phyloP scores from a whole-genome alignment of 2,329 filamentous ascomycete genomes.

The Lizonia empirigonia region DNA sequence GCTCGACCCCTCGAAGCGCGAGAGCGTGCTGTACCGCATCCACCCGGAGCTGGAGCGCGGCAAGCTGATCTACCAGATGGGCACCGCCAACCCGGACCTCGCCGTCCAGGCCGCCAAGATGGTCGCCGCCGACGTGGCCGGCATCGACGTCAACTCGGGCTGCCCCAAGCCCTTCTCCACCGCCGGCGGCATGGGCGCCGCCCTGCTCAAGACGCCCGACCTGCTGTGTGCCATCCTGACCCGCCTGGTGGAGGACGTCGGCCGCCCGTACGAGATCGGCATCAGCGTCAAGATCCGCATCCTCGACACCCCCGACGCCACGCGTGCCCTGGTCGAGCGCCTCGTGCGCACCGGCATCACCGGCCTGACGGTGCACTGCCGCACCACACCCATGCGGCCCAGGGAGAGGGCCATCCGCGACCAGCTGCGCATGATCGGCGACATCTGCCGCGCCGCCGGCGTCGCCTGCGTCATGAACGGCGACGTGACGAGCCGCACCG shows the following conservation, averaged over 20 bases:
- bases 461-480: constrained; percentile 97
- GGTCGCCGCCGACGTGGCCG: constrained; percentile 84
- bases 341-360: constrained; percentile 89
- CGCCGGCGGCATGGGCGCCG: constrained; percentile 92
- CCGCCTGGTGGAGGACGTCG: constrained; percentile 78
- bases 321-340: constrained; percentile 74
- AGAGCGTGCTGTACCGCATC: constrained; percentile 80
- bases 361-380: constrained; percentile 90
- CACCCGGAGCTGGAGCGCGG: constrained; percentile 77
- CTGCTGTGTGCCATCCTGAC: constrained; percentile 81
- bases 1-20: constrained; percentile 57
- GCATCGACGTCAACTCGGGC: constrained; percentile 97
- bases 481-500: constrained; percentile 77
- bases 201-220: constrained; percentile 83
- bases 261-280: constrained; percentile 79
- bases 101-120: constrained; percentile 85
- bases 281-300: constrained; percentile 97
- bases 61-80: constrained; percentile 87
- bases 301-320: constrained; percentile 76
- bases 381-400: constrained; percentile 93
- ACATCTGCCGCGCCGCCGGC: constrained; percentile 79
- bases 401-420: constrained; percentile 84
- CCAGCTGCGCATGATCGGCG: constrained; percentile 82
- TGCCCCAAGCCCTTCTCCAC: constrained; percentile 98
- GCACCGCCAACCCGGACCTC: constrained; percentile 79